These are phyloP conservation scores for Coemansia sp. DNA, from an alignment of 192 early-diverging fungal genomes.

Conservation along the genomic window DNA sequence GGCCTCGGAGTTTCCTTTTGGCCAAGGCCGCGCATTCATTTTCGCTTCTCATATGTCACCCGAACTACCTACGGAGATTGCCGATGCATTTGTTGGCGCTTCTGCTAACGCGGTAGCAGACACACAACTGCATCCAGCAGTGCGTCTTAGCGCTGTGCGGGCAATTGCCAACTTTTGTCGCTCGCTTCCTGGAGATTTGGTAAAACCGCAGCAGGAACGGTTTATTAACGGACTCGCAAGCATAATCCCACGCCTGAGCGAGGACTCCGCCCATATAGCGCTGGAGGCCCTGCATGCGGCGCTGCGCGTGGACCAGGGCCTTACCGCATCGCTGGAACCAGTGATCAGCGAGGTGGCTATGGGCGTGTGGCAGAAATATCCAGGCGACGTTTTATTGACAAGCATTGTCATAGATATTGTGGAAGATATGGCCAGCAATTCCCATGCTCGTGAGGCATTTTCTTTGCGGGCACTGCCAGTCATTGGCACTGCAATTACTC, in stretches of 20 bases:
- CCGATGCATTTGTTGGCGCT: conserved; percentile 71
- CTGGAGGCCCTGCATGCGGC: conserved; percentile 48
- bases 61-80: conserved; percentile 64
- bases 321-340: conserved; percentile 72
- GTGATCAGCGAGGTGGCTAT: conserved; percentile 69
- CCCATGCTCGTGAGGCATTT: conserved; percentile 61
- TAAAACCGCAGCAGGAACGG: conserved; percentile 29
- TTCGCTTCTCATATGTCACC: conserved; percentile 80
- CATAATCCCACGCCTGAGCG: conserved; percentile 44
- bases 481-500: conserved; percentile 58
- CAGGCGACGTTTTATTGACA: conserved; percentile 74
- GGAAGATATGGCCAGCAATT: conserved; percentile 70
- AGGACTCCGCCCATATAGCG: conserved; percentile 52
- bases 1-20: conserved; percentile 66
- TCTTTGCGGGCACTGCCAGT: conserved; percentile 72
- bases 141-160: conserved; percentile 51
- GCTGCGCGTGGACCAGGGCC: conserved; percentile 62
- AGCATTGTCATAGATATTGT: conserved; percentile 77
- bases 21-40: conserved; percentile 87
- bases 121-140: conserved; percentile 37
- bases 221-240: conserved; percentile 46
- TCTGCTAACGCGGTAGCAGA: conserved; percentile 66
- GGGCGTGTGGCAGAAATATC: conserved; percentile 75
- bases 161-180: conserved; percentile 50
- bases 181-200: conserved; percentile 22